phyloP scores from a whole-genome alignment of 306 rosid genomes.

The Cicer chorassanicum region DNA sequence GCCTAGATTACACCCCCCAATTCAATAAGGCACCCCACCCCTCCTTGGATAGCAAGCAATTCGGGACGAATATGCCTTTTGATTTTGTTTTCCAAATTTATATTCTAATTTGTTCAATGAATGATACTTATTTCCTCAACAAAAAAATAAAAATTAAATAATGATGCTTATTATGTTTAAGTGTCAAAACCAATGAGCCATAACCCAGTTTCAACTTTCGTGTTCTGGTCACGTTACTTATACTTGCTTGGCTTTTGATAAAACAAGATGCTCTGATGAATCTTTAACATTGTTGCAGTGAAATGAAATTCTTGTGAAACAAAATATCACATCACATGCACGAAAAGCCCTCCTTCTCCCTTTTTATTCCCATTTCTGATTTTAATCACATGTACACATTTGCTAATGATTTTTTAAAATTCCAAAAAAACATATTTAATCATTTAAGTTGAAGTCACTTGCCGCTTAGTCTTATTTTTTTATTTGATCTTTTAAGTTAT shows the following conservation, averaged over 20 bases:
- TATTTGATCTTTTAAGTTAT: too few species aligned
- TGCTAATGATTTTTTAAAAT: too few species aligned
- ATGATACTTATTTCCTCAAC: neutral
- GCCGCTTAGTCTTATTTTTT: too few species aligned
- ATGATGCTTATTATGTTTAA: too few species aligned
- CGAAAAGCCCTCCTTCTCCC: neutral
- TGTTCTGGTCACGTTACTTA: constrained; percentile 42
- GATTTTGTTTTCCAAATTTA: constrained; percentile 18
- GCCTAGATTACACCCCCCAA: constrained; percentile 35
- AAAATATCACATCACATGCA: constrained; percentile 52
- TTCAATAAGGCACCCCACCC: constrained; percentile 16
- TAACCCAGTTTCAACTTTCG: constrained; percentile 14
- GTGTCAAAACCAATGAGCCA: constrained; percentile 33
- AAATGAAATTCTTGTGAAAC: constrained; percentile 49
- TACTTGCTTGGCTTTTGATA: constrained; percentile 28
- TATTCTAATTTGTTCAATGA: neutral
- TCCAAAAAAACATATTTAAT: too few species aligned
- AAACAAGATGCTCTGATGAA: constrained; percentile 35
- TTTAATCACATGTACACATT: neutral
- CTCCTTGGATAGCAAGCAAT: constrained; percentile 9
- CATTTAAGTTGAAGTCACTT: too few species aligned
- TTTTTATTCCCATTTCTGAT: neutral
- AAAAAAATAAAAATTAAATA: too few species aligned
- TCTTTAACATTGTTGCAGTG: constrained; percentile 43
- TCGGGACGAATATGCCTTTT: constrained; percentile 23